These are phyloP conservation scores for Exophiala xenobiotica DNA, from an alignment of 2,329 filamentous ascomycete species.

Conservation along the genomic window DNA sequence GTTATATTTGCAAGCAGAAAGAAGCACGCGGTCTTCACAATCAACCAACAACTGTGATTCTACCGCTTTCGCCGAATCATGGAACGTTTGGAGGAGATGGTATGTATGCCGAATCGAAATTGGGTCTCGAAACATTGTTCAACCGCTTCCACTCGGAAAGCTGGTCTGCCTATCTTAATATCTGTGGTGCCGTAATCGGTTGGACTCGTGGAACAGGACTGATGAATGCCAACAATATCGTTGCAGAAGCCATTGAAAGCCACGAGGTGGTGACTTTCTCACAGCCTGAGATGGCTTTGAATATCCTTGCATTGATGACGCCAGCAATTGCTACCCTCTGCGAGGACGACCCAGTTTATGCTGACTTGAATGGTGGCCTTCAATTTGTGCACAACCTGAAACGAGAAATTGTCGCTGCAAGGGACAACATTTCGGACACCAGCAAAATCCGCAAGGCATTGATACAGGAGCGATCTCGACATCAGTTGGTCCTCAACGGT, in stretches of 20 bases:
- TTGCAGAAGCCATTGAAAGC: constrained; percentile 42
- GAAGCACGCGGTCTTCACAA: constrained; percentile 32
- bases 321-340: constrained; percentile 34
- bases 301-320: constrained; percentile 40
- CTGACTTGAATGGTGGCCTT: constrained; percentile 43
- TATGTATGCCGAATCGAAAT: constrained; percentile 47
- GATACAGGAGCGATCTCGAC: constrained; percentile 21
- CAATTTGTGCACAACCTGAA: constrained; percentile 34
- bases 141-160: constrained; percentile 38
- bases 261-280: constrained; percentile 43
- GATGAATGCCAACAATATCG: constrained; percentile 44
- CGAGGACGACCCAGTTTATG: constrained; percentile 38
- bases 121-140: constrained; percentile 40
- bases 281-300: constrained; percentile 43
- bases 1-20: constrained; percentile 37
- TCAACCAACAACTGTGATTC: constrained; percentile 41
- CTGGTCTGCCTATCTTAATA: constrained; percentile 41
- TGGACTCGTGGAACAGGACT: constrained; percentile 48
- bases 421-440: constrained; percentile 24
- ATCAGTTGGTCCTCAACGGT: background rate
- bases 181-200: constrained; percentile 46
- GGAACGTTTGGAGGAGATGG: constrained; percentile 47
- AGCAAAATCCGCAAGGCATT: constrained; percentile 31
- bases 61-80: constrained; percentile 48
- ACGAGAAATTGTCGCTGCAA: constrained; percentile 2